phyloP scores from a whole-genome alignment of 1,284 basidiomycete species.

The Stereum hirsutum region DNA sequence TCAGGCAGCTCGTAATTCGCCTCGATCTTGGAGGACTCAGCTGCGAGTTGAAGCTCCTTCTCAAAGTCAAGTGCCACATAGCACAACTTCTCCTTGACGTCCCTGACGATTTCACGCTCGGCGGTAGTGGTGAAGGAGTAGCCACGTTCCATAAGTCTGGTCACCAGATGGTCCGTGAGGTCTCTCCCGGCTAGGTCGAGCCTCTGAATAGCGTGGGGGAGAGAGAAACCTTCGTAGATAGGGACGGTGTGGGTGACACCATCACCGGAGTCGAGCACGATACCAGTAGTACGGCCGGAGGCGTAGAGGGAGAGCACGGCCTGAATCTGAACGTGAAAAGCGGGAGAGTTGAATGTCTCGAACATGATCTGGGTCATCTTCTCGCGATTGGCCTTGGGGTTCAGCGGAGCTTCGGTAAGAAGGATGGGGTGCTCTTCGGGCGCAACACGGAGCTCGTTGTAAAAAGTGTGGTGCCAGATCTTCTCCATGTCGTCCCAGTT shows the following conservation, averaged over 20 bases:
- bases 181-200: constrained; percentile 95
- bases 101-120: constrained; percentile 93
- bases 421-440: constrained; percentile 91
- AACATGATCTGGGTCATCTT: constrained; percentile 99
- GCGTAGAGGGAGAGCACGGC: constrained; percentile 90
- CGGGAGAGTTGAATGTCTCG: constrained; percentile 92
- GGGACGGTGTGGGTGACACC: constrained; percentile 93
- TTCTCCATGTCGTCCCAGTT: constrained; percentile 98
- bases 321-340: constrained; percentile 92
- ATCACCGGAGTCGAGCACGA: constrained; percentile 91
- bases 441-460: constrained; percentile 78
- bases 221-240: constrained; percentile 93
- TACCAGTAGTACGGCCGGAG: constrained; percentile 88
- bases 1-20: constrained; percentile 97
- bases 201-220: constrained; percentile 92
- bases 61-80: constrained; percentile 97
- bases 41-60: constrained; percentile 91
- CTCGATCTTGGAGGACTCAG: constrained; percentile 87
- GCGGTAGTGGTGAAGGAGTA: constrained; percentile 93
- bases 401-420: constrained; percentile 88
- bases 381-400: constrained; percentile 92
- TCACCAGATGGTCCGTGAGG: constrained; percentile 88
- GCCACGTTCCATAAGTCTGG: constrained; percentile 90
- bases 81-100: constrained; percentile 98
- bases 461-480: constrained; percentile 91